phyloP scores from a whole-genome alignment of 1,139 yeast genomes.

The Blastobotrys arbuscula region DNA sequence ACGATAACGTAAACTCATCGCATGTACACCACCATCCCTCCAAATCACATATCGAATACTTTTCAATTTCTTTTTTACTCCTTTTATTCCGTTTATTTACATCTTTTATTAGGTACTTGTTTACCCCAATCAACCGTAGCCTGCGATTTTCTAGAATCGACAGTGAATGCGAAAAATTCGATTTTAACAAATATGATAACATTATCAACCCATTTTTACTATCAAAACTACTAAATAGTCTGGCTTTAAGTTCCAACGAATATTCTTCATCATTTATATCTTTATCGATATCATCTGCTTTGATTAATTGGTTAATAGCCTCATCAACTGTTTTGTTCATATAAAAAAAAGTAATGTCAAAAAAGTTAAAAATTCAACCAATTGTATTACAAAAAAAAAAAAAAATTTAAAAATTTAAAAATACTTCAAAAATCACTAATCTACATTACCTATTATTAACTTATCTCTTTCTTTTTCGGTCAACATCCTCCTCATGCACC shows the following conservation, averaged over 20 bases:
- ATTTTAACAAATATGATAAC: constrained; percentile 6
- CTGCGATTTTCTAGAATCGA: neutral
- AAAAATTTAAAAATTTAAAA: neutral
- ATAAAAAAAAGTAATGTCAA: neutral
- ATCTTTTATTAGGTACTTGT: neutral
- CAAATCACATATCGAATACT: neutral
- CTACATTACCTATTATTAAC: neutral
- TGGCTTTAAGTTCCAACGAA: neutral
- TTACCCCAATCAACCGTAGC: neutral
- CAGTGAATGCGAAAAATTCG: constrained; percentile 1
- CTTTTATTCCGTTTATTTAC: neutral
- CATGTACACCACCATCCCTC: constrained; percentile 11
- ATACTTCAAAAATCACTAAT: neutral
- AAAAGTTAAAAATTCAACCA: neutral
- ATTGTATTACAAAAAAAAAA: neutral
- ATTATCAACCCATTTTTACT: neutral
- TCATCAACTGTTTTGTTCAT: constrained; percentile 1
- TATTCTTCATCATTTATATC: neutral
- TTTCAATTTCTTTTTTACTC: neutral
- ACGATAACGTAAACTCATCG: neutral
- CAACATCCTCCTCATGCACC: constrained; percentile 7
- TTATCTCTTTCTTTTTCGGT: constrained; percentile 19
- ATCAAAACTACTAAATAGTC: neutral
- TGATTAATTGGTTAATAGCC: neutral
- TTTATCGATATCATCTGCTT: neutral